Evolutionary conservation across 495 filamentous ascomycete genomes (phyloP), one percentile per base, ranked within the genome.

Genomic region (Penicillium silybi): DNA sequence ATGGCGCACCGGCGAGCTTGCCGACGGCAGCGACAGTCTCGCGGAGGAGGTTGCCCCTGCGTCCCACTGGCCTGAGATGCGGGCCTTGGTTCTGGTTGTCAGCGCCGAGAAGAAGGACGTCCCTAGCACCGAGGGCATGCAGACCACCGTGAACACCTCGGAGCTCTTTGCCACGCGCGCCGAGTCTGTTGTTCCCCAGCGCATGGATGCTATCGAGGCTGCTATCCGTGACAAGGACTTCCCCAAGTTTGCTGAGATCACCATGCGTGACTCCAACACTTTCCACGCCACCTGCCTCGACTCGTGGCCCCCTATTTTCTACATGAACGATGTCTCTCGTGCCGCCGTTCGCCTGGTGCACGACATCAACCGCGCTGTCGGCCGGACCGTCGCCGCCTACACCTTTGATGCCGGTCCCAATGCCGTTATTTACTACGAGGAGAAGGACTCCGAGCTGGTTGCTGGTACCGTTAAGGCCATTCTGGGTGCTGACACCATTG

Each of bases 391-490:
- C 3, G 88, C 87, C 9, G 92, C 93, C 17, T 99, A 99, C 68
- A 99, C 93, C 0, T 99, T 96, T 64, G 93, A 99, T 69, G 93
- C 93, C 1, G 93, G 93, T 40, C 95, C 93, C 56, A 99, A 99
- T 66, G 88, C 89, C 26, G 93, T 99, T 25, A 84, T 99, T 39
- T 99, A 97, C 70, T 97, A 91, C 56, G 80, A 88, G 26, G 87
- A 90, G 69, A 75, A 88, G 77, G 80, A 92, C 59, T 80, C 84
- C 43, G 78, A 73, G 20, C 65, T 79, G 5, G 86, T 98, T 17
- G 73, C 86, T 1, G 90, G 88, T 4, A 80, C 81, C 2, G 85
- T 97, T 66, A 75, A 78, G 59, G 68, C 69, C 18, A 71, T 74
- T 35, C 65, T 78, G 20, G 79, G 74, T 19, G 46, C 62, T 20